Evolutionary conservation across 257 asterid species (phyloP), one percentile per base, ranked within the genome.

Genomic region (Salvia splendens): DNA sequence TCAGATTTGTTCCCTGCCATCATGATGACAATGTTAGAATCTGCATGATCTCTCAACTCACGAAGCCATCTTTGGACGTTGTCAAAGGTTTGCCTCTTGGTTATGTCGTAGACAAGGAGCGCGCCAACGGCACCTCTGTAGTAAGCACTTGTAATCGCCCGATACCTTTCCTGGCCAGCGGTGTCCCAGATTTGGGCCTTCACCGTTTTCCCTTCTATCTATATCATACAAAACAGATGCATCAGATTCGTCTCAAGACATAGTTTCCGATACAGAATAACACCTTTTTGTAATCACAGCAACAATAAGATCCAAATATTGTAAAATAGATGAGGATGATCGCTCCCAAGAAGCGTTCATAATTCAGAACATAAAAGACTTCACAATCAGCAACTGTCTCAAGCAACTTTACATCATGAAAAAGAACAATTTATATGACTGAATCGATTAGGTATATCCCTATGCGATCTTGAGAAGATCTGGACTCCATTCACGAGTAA

Each of bases 111-210:
- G 45, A 88, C 91, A 57, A 88, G 94, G 62, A 88, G 89, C 24
- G 96, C 94, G 8, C 96, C 96, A 5, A 86, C 94, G 38, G 94
- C 91, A 64, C 96, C 94, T 84, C 96, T 80, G 75, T 88, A 88
- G 76, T 86, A 88, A 46, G 96, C 96, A 65, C 96, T 86, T 36
- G 94, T 86, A 46, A 88, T 88, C 4, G 96, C 96, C 17, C 94
- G 83, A 50, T 88, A 88, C 80, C 96, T 81, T 80, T 88, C 96
- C 67, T 88, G 96, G 45, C 93, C 96, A n/a, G 96, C 96, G 35
- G 96, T 88, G 78, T 88, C 96, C 94, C 96, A 86, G 57, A 88
- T 84, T 58, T 88, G 96, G 72, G 91, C 96, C 78, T 88, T 86
- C 55, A 88, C 91, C 2, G 91, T 88, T 77, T 84, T 88, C 52